These are phyloP conservation scores for Fomitiporia mediterranea DNA, from an alignment of 1,284 basidiomycete genomes.

Conservation along the genomic window DNA sequence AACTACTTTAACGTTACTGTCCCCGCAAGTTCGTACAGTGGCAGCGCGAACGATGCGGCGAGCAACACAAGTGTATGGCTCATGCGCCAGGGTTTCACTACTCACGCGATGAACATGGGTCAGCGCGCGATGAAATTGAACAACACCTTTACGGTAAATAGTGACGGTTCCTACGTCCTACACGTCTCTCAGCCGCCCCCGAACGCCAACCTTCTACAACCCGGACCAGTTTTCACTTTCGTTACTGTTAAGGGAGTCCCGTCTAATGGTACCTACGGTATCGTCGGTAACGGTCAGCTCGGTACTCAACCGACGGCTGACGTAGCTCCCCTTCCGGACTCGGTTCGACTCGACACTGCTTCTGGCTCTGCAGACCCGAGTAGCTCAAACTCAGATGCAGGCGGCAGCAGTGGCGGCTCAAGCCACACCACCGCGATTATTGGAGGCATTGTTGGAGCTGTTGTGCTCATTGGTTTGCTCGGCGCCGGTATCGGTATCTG, in stretches of 20 bases:
- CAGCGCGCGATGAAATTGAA: slow-evolving; percentile 76
- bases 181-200: slow-evolving; percentile 47
- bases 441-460: slow-evolving; percentile 46
- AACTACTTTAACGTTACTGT: slow-evolving; percentile 60
- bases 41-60: slow-evolving; percentile 64
- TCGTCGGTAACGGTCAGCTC: slow-evolving; percentile 75
- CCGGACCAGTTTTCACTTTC: slow-evolving; percentile 81
- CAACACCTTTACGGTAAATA: slow-evolving; percentile 77
- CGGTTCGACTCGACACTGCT: slow-evolving; percentile 37
- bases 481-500: slow-evolving; percentile 46
- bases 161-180: slow-evolving; percentile 52
- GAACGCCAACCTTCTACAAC: slow-evolving; percentile 79
- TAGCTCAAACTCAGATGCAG: slow-evolving; percentile 25
- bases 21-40: slow-evolving; percentile 58
- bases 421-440: slow-evolving; percentile 42
- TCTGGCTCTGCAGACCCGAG: slow-evolving; percentile 34
- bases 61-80: slow-evolving; percentile 78
- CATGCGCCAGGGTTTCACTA: slow-evolving; percentile 87
- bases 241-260: slow-evolving; percentile 83
- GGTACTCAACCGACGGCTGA: slow-evolving; percentile 55
- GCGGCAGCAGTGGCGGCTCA: slow-evolving; percentile 11
- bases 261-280: slow-evolving; percentile 69
- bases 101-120: slow-evolving; percentile 94
- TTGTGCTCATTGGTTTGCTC: slow-evolving; percentile 44
- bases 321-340: slow-evolving; percentile 50